Percentiles rank a stretch among this genome's conserved stretches.
Conservation (phyloP, 352 stramenopile genomes). For the Phytopythium oedochilum region DNA sequence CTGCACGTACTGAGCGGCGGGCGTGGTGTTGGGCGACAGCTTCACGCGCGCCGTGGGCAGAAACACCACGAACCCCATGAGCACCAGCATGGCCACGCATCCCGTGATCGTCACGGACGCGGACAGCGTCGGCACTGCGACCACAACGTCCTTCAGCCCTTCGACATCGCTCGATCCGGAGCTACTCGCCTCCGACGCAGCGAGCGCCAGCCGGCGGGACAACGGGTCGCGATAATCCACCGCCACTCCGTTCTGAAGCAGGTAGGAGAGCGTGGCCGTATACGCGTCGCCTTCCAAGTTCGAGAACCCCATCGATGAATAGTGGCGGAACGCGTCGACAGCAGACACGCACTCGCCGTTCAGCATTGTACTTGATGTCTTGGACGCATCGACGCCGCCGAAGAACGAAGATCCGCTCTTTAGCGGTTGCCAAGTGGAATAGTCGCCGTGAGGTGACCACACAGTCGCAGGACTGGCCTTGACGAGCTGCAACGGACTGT, state of each 20-base stretch:
- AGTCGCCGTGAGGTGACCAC: constrained; percentile 7
- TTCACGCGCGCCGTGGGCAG: constrained; percentile 48
- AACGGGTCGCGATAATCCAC: constrained; percentile 17
- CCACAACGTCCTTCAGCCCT: constrained; percentile 36
- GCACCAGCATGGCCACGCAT: constrained; percentile 44
- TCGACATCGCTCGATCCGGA: constrained; percentile 8
- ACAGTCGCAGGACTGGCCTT: constrained; percentile 3
- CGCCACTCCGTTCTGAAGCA: constrained; percentile 40
- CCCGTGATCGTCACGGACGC: constrained; percentile 40
- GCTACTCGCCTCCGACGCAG: constrained; percentile 8
- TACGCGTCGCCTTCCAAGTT: constrained; percentile 14
- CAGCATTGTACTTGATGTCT: neutral
- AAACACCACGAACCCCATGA: constrained; percentile 52
- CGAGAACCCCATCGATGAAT: neutral
- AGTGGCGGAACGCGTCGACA: neutral
- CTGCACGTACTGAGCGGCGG: constrained; percentile 59
- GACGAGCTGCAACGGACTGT: constrained; percentile 6
- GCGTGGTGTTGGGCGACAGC: constrained; percentile 52
- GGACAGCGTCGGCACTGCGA: constrained; percentile 38
- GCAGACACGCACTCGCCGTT: neutral
- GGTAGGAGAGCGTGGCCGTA: constrained; percentile 35
- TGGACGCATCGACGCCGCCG: neutral
- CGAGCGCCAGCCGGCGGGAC: constrained; percentile 15
- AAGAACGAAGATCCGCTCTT: neutral
- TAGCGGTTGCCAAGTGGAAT: neutral